phyloP scores from a whole-genome alignment of 2,329 filamentous ascomycete genomes.

The Penicillium sclerotiorum region DNA sequence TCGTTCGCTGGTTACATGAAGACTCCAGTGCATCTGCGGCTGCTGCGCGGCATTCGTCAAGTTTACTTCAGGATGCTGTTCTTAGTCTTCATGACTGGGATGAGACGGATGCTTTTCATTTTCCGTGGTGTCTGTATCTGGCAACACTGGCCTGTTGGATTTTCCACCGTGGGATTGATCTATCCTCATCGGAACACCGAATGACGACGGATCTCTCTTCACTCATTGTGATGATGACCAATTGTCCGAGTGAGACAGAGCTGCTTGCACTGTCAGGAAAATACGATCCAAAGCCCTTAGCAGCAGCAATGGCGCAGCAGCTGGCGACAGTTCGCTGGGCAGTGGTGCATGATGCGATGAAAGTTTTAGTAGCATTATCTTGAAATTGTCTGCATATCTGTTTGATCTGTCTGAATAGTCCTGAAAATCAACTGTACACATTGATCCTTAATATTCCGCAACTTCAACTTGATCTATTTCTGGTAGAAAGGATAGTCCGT shows the following conservation, averaged over 20 bases:
- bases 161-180: slow-evolving; percentile 55
- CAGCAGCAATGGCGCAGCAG: slow-evolving; percentile 58
- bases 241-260: slow-evolving; percentile 38
- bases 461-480: neutral
- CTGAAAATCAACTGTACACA: neutral
- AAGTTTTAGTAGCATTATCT: slow-evolving; percentile 49
- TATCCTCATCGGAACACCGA: slow-evolving; percentile 42
- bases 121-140: slow-evolving; percentile 65
- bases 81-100: slow-evolving; percentile 55
- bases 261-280: slow-evolving; percentile 45
- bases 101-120: slow-evolving; percentile 59
- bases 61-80: slow-evolving; percentile 55
- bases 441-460: neutral
- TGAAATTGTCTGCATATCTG: slow-evolving; percentile 6
- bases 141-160: slow-evolving; percentile 62
- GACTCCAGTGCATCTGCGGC: slow-evolving; percentile 11
- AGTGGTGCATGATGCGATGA: slow-evolving; percentile 64
- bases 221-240: slow-evolving; percentile 39
- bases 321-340: slow-evolving; percentile 63
- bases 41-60: slow-evolving; percentile 55
- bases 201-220: slow-evolving; percentile 36
- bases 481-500: slow-evolving; percentile 42
- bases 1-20: slow-evolving; percentile 25
- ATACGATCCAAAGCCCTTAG: slow-evolving; percentile 55
- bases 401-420: neutral